Conservation (phyloP, 2,329 filamentous ascomycete genomes). For the Acephala macrosclerotiorum region DNA sequence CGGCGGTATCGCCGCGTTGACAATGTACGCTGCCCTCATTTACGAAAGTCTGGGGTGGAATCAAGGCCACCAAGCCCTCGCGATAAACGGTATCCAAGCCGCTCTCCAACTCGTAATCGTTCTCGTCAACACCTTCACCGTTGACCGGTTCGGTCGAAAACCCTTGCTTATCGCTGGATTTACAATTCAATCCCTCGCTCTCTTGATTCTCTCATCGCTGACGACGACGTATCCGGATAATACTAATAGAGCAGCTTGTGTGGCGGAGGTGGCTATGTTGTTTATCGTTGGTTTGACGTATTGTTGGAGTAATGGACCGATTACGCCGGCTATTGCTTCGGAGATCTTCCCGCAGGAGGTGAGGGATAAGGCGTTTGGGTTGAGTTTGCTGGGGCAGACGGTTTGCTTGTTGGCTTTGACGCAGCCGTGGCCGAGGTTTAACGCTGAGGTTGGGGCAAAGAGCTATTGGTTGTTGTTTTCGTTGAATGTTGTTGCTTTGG, state of each 20-base stretch:
- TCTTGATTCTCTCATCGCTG: constrained; percentile 48
- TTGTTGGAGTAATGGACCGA: constrained; percentile 50
- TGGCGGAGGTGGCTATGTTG: constrained; percentile 51
- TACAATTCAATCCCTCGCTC: constrained; percentile 46
- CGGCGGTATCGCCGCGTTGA: constrained; percentile 75
- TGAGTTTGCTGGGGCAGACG: constrained; percentile 48
- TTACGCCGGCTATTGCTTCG: constrained; percentile 45
- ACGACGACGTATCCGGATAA: constrained; percentile 49
- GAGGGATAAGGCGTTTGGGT: constrained; percentile 49
- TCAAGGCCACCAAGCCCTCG: constrained; percentile 68
- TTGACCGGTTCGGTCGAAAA: constrained; percentile 74
- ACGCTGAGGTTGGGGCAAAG: constrained; percentile 46
- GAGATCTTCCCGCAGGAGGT: constrained; percentile 52
- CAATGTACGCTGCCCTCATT: constrained; percentile 74
- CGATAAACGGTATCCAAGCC: constrained; percentile 74
- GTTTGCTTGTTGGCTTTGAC: constrained; percentile 48
- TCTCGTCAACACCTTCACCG: constrained; percentile 75
- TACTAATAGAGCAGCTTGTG: constrained; percentile 47
- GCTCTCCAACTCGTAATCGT: constrained; percentile 67
- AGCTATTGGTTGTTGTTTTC: constrained; percentile 50
- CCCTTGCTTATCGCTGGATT: constrained; percentile 72
- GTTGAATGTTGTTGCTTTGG: constrained; percentile 47
- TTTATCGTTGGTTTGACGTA: constrained; percentile 53
- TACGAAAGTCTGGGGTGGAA: constrained; percentile 70
- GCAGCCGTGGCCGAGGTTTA: constrained; percentile 51